Conservation (phyloP, 768 basidiomycete species). For the Hortiboletus flavorubellus region DNA sequence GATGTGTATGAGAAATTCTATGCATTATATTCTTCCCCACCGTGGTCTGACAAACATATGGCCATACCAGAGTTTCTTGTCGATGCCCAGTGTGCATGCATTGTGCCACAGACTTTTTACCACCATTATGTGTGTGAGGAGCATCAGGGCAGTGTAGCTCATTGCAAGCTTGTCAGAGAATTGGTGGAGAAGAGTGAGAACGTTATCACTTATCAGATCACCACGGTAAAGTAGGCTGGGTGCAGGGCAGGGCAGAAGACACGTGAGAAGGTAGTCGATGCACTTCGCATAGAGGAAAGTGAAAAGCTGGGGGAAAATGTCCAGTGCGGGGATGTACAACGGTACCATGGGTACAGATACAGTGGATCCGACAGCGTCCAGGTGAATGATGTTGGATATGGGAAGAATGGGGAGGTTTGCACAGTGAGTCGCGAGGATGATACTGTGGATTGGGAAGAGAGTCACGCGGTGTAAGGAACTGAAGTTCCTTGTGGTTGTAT, state of each 20-base stretch:
- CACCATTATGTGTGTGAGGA: conserved; percentile 35
- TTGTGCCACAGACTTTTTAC: conserved; percentile 53
- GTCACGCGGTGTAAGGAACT: no score
- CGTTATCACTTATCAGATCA: neutral
- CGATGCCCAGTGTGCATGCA: conserved; percentile 46
- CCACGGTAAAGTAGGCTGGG: no score
- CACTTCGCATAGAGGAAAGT: conserved; percentile 4
- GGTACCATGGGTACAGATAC: no score
- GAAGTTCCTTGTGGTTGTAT: no score
- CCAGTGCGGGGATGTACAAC: no score
- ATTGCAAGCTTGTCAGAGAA: conserved; percentile 9
- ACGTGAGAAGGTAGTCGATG: no score
- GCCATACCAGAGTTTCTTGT: conserved; percentile 41
- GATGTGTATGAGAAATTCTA: no score
- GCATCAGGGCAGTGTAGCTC: conserved; percentile 16
- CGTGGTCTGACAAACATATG: no score
- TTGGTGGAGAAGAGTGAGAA: neutral
- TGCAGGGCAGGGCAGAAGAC: conserved; percentile 51
- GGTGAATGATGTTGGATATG: no score
- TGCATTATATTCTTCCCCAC: no score
- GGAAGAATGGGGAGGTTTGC: conserved; percentile 8
- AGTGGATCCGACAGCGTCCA: no score
- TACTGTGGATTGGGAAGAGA: conserved; percentile 31
- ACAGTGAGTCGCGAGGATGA: conserved; percentile 16
- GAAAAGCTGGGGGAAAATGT: conserved; percentile 41